Evolutionary conservation across 2,329 filamentous ascomycete species (phyloP).

Genomic region (Leptosphaerulina australis): DNA sequence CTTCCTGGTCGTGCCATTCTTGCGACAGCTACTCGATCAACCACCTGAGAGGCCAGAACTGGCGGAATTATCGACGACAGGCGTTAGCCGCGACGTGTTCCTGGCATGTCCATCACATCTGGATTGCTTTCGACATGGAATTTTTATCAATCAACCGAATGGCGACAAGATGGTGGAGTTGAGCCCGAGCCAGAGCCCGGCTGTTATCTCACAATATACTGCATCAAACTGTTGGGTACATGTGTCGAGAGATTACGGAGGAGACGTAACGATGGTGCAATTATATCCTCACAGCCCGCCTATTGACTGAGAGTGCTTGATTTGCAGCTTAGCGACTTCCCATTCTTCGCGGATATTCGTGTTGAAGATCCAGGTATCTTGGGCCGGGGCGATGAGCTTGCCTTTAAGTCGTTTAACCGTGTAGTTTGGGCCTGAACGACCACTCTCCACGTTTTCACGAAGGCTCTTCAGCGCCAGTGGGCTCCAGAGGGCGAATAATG

Average conservation of each 20-base stretch:
- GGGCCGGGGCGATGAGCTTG: slow-evolving; percentile 2
- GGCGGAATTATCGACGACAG: background rate
- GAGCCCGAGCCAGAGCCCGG: slow-evolving; percentile 13
- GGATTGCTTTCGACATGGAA: slow-evolving; percentile 15
- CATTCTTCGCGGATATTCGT: slow-evolving; percentile 10
- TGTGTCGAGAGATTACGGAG: slow-evolving; percentile 1
- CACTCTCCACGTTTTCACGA: background rate
- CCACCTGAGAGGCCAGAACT: background rate
- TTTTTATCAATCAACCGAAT: background rate
- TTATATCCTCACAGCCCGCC: background rate
- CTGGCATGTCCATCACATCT: slow-evolving; percentile 2
- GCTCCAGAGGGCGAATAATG: slow-evolving; percentile 11
- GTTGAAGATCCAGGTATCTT: slow-evolving; percentile 9
- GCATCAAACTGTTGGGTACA: slow-evolving; percentile 20
- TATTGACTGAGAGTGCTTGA: background rate
- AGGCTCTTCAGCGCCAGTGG: slow-evolving; percentile 4
- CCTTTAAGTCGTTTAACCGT: slow-evolving; percentile 2
- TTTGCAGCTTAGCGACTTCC: background rate
- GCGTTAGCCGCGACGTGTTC: slow-evolving; percentile 1
- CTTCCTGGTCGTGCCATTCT: slow-evolving; percentile 16
- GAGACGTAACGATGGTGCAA: background rate
- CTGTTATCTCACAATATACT: slow-evolving; percentile 18
- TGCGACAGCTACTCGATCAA: slow-evolving; percentile 3
- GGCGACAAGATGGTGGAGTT: slow-evolving; percentile 6
- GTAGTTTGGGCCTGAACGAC: background rate